These are phyloP conservation scores for Tricholoma hemisulphureum DNA, from an alignment of 768 basidiomycete species.

Conservation along the genomic window DNA sequence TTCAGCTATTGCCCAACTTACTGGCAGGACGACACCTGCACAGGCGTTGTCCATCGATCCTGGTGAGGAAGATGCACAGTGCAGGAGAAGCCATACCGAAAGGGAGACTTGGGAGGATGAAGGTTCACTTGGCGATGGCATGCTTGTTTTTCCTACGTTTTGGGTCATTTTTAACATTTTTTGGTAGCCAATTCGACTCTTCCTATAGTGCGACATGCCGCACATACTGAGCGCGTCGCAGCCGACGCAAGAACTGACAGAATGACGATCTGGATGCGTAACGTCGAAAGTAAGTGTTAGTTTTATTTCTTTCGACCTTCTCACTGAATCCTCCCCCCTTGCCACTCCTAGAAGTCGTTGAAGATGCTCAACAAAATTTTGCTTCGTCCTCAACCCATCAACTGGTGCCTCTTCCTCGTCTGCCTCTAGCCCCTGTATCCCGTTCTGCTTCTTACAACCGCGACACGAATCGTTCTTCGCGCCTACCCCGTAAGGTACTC, in stretches of 20 bases:
- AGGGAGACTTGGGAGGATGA: constrained; percentile 54
- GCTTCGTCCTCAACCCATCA: constrained; percentile 49
- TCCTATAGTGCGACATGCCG: constrained; percentile 52
- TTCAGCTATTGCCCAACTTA: constrained; percentile 47
- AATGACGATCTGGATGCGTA: constrained; percentile 80
- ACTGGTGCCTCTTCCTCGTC: constrained; percentile 52
- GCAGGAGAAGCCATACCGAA: constrained; percentile 22
- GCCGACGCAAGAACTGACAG: constrained; percentile 60
- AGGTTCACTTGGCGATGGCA: constrained; percentile 43
- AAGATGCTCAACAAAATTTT: constrained; percentile 77
- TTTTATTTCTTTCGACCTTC: constrained; percentile 1
- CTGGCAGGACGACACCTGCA: constrained; percentile 44
- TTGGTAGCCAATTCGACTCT: constrained; percentile 47
- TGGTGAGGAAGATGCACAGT: constrained; percentile 25
- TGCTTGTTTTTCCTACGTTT: not conserved
- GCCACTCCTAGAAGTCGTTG: constrained; percentile 64
- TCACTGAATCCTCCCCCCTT: constrained; percentile 6
- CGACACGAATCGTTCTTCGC: constrained; percentile 42
- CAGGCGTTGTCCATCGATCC: constrained; percentile 41
- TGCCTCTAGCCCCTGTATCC: constrained; percentile 60
- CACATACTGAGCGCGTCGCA: constrained; percentile 50
- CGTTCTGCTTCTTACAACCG: constrained; percentile 44
- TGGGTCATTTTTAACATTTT: not conserved
- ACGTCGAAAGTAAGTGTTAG: constrained; percentile 69
- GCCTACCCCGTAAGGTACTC: constrained; percentile 60